Evolutionary conservation across 2,329 filamentous ascomycete species (phyloP).

Genomic region (Claviceps pazoutovae): DNA sequence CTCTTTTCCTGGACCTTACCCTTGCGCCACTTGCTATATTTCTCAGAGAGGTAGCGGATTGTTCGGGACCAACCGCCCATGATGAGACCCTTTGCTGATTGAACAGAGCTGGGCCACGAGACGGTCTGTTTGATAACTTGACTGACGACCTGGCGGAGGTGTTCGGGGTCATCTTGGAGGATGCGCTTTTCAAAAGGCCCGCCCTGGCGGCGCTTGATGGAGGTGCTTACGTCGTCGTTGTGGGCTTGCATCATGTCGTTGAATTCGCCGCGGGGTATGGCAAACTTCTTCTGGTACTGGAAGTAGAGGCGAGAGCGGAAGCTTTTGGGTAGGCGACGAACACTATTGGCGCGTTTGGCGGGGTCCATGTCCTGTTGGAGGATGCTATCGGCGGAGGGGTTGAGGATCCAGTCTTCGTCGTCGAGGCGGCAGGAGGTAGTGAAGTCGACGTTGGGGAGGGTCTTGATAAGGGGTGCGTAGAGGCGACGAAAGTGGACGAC

Average conservation of each 20-base stretch:
- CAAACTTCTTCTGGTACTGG: conserved; percentile 82
- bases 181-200: conserved; percentile 80
- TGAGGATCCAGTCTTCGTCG: conserved; percentile 26
- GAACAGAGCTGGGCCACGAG: conserved; percentile 78
- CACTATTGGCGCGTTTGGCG: conserved; percentile 85
- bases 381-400: conserved; percentile 43
- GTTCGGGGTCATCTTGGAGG: conserved; percentile 49
- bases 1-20: conserved; percentile 19
- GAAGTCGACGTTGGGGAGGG: conserved; percentile 78
- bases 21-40: conserved; percentile 51
- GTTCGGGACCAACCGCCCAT: conserved; percentile 62
- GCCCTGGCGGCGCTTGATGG: conserved; percentile 61
- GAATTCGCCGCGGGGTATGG: conserved; percentile 74
- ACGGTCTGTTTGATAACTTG: conserved; percentile 77
- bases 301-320: conserved; percentile 90
- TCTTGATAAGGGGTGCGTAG: conserved; percentile 79
- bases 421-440: conserved; percentile 35
- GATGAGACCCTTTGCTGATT: conserved; percentile 71
- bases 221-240: conserved; percentile 48
- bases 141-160: conserved; percentile 57
- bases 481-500: conserved; percentile 81
- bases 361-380: conserved; percentile 89
- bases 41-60: conserved; percentile 68
- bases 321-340: conserved; percentile 70
- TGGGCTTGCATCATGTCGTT: conserved; percentile 68